phyloP scores from a whole-genome alignment of 169 alveolate species.

The Plasmodium billcollinsi region DNA sequence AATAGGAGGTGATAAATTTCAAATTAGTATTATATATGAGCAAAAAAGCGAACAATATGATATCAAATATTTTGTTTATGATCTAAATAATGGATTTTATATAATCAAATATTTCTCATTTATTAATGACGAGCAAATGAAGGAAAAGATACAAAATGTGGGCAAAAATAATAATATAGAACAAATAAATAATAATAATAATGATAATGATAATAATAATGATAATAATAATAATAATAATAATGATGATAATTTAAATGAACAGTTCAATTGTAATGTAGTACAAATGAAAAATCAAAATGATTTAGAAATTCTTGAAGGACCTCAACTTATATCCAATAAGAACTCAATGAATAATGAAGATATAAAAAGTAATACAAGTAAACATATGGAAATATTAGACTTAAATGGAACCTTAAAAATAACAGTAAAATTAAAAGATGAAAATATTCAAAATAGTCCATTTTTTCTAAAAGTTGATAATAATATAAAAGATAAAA shows the following conservation, averaged over 20 bases:
- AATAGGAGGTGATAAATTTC: constrained; percentile 71
- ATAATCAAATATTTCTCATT: constrained; percentile 60
- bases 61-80: constrained; percentile 37
- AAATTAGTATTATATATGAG: constrained; percentile 47
- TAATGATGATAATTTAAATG: background rate
- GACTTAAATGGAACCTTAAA: constrained; percentile 15
- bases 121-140: background rate
- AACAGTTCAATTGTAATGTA: background rate
- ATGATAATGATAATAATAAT: too few relatives aligned
- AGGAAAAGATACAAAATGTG: background rate
- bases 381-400: background rate
- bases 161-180: background rate
- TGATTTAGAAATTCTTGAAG: background rate
- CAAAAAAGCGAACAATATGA: constrained; percentile 12
- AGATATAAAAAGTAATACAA: background rate
- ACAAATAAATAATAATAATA: background rate
- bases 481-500: constrained; percentile 23
- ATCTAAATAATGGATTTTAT: constrained; percentile 51
- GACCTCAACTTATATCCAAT: background rate
- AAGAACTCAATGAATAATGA: background rate
- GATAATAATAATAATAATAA: too few relatives aligned
- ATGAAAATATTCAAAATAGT: constrained; percentile 52
- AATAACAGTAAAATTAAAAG: constrained; percentile 51
- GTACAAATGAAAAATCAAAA: background rate
- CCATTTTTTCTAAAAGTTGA: constrained; percentile 58